Evolutionary conservation across 495 filamentous ascomycete genomes (phyloP).

Genomic region (Penicillium diatomitis): DNA sequence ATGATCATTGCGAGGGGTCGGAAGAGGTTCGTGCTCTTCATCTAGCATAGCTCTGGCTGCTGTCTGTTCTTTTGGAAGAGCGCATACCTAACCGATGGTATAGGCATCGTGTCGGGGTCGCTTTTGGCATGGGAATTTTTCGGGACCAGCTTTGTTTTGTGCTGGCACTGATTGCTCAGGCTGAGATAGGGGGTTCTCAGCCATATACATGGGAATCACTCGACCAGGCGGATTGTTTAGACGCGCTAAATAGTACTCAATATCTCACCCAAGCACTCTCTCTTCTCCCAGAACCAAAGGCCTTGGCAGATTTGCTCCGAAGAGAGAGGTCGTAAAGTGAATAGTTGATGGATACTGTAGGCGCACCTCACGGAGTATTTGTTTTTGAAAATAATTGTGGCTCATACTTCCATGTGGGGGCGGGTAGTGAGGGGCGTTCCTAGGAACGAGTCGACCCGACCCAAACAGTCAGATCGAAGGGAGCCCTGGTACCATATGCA

Average conservation of each 20-base stretch:
- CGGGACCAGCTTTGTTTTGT: conserved; percentile 1
- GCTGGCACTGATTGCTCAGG: conserved; percentile 6
- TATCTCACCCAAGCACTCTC: conserved; percentile 3
- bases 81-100: conserved; percentile 20
- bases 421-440: background rate
- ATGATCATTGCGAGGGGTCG: conserved; percentile 9
- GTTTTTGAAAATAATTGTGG: background rate
- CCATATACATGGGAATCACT: conserved; percentile 1
- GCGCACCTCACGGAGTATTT: background rate
- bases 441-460: background rate
- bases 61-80: conserved; percentile 11
- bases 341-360: background rate
- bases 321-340: background rate
- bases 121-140: conserved; percentile 3
- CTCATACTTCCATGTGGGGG: background rate
- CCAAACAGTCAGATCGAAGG: background rate
- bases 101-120: conserved; percentile 10
- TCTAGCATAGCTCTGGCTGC: conserved; percentile 19
- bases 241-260: background rate
- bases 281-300: background rate
- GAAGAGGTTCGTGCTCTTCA: conserved; percentile 5
- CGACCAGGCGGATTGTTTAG: background rate
- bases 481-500: background rate
- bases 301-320: background rate
- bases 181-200: conserved; percentile 3